Evolutionary conservation across 1,284 basidiomycete species (phyloP).

Genomic region (Lentinula novae-zelandiae): DNA sequence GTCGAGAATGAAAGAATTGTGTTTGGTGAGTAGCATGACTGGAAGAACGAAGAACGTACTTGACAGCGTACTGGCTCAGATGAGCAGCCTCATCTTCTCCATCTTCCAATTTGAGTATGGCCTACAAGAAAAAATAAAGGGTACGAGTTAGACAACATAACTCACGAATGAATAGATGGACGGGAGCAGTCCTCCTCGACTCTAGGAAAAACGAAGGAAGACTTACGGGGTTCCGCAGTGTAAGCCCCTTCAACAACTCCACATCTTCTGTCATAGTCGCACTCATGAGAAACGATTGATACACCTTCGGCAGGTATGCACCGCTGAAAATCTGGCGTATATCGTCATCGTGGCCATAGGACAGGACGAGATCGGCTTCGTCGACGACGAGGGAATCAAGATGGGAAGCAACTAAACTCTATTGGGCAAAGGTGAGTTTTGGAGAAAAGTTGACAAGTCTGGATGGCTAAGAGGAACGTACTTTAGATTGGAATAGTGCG

Average conservation of each 20-base stretch:
- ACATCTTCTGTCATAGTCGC: conserved; percentile 98
- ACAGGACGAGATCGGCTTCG: conserved; percentile 96
- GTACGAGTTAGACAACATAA: not conserved
- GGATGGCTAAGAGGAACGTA: conserved; percentile 21
- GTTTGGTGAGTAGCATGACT: not conserved
- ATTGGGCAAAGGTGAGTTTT: conserved; percentile 5
- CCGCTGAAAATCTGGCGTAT: conserved; percentile 82
- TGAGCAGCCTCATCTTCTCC: conserved; percentile 69
- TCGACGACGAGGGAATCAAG: conserved; percentile 93
- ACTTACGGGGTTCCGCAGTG: conserved; percentile 83
- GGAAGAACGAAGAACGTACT: conserved; percentile 34
- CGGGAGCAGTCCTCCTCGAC: no score
- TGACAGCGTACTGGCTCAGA: conserved; percentile 86
- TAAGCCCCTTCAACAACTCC: conserved; percentile 84
- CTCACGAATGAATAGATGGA: not conserved
- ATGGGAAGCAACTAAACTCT: conserved; percentile 57
- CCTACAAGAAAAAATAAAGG: conserved; percentile 39
- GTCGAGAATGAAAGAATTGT: no score
- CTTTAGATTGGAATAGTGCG: conserved; percentile 77
- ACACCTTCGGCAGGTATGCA: conserved; percentile 79
- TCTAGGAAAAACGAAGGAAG: not conserved
- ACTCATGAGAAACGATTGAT: conserved; percentile 96
- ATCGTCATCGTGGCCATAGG: conserved; percentile 95
- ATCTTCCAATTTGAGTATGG: conserved; percentile 83
- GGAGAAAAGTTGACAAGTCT: not conserved